Percentiles rank a stretch among this genome's conserved stretches.
Evolutionary conservation across 2,329 filamentous ascomycete genomes (phyloP).

Genomic region (Monilinia vaccinii-corymbosi): DNA sequence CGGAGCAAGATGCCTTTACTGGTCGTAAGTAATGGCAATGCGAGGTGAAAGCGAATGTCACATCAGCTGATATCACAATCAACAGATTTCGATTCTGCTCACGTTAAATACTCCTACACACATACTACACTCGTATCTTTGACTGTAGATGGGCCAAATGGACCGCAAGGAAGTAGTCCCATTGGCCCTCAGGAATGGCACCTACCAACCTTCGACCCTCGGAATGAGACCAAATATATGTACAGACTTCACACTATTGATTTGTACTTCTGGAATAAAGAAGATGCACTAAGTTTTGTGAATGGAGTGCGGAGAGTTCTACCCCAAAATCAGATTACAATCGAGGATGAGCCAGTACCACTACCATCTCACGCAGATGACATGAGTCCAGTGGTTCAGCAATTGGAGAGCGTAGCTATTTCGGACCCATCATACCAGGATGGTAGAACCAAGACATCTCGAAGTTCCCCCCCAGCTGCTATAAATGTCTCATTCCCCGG

Average conservation of each 20-base stretch:
- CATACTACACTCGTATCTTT: conserved; percentile 64
- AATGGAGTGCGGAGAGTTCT: conserved; percentile 58
- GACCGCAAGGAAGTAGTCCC: conserved; percentile 9
- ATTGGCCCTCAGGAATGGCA: conserved; percentile 57
- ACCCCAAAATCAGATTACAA: conserved; percentile 49
- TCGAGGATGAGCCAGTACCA: conserved; percentile 54
- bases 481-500: conserved; percentile 20
- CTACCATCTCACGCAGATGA: conserved; percentile 38
- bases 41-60: conserved; percentile 7
- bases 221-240: conserved; percentile 69
- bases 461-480: conserved; percentile 15
- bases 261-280: conserved; percentile 70
- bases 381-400: conserved; percentile 63
- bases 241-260: conserved; percentile 69
- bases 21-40: conserved; percentile 48
- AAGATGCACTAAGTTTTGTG: conserved; percentile 62
- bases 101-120: conserved; percentile 62
- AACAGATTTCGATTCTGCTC: conserved; percentile 56
- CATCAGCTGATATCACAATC: not conserved
- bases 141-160: conserved; percentile 42
- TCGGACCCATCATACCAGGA: conserved; percentile 43
- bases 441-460: conserved; percentile 24
- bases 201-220: conserved; percentile 61
- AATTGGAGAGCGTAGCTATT: conserved; percentile 63
- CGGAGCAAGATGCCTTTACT: conserved; percentile 71